Base-by-base conservation (phyloP, 352 stramenopile species). In the Globisporangium nagaii region DNA sequence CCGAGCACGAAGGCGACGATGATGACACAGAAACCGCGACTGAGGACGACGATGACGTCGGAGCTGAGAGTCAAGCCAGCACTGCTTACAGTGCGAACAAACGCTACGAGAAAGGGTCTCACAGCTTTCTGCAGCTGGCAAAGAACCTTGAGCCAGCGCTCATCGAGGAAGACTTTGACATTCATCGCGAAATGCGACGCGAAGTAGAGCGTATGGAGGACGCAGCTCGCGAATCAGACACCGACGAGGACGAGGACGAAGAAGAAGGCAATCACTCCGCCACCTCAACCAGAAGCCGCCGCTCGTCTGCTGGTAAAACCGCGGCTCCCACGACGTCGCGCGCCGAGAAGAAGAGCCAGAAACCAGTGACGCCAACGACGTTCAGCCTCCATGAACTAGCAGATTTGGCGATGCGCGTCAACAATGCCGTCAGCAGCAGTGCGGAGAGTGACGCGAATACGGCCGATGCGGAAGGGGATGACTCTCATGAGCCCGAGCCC, bases 331-430 rank as follows among this genome's bases (percentile, higher is more conserved):
- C 28, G 9, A n/a, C 15, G 20, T 41, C 43, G 36, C 43, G 43
- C 17, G 2, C 17, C 9, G 43, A 49, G 17, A 49, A 49, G 43
- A 49, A 49, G 25, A 25, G n/a, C 4, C 43, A 49, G 9, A 32
- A 27, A 30, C 15, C 43, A 36, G 17, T 9, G n/a, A 39, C 37
- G 6, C 24, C 37, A 6, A 28, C 50, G 15, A 17, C 40, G 0
- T 58, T 49, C 40, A 50, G 40, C 43, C 40, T 58, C 5, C 51
- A 58, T 12, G 51, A 58, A 3, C n/a, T 58, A 4, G 51, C 51
- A 3, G 51, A 58, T 15, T 22, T 58, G 37, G 51, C 51, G 5
- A 50, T 39, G 40, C 51, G 51, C 34, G 51, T 58, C 15, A 51
- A 58, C 51, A 32, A 57, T 8, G 28, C 43, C 19, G 24, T 2